phyloP scores from a whole-genome alignment of 306 rosid genomes.

The Prinsepia uniflora region DNA sequence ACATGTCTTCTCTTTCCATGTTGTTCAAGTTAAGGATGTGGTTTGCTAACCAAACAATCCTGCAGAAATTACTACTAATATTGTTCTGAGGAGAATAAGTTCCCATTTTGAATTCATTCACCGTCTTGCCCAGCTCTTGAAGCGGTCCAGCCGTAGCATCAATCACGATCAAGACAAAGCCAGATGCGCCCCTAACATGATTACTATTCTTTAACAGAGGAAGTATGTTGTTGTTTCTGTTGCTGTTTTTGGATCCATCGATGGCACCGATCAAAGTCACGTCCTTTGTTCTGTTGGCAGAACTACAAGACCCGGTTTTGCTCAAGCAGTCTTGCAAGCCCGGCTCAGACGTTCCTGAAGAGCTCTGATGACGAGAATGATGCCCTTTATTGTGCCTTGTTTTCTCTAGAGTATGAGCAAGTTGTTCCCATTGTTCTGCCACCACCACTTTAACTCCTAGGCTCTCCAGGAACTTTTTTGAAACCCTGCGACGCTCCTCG shows the following conservation, averaged over 20 bases:
- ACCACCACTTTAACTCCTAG: slow-evolving; percentile 29
- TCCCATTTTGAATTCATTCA: slow-evolving; percentile 29
- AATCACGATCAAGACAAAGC: slow-evolving; percentile 29
- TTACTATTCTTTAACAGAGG: slow-evolving; percentile 27
- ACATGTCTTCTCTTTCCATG: slow-evolving; percentile 12
- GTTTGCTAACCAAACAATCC: slow-evolving; percentile 65
- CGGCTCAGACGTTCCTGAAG: slow-evolving; percentile 20
- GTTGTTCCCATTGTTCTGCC: slow-evolving; percentile 32
- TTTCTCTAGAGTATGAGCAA: slow-evolving; percentile 19
- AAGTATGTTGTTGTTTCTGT: slow-evolving; percentile 13
- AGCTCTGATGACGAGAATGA: slow-evolving; percentile 17
- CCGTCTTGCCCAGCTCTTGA: slow-evolving; percentile 13
- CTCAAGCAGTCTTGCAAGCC: slow-evolving; percentile 26
- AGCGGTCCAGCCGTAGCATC: slow-evolving; percentile 30
- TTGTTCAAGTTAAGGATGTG: slow-evolving; percentile 9
- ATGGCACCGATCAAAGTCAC: slow-evolving; percentile 6
- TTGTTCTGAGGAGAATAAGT: background rate
- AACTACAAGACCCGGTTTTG: slow-evolving; percentile 21
- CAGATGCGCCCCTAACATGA: slow-evolving; percentile 11
- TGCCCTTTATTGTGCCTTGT: slow-evolving; percentile 9
- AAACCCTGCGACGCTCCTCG: slow-evolving; percentile 20
- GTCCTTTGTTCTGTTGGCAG: slow-evolving; percentile 11
- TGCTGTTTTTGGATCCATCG: slow-evolving; percentile 22
- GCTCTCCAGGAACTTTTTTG: slow-evolving; percentile 35
- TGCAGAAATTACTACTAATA: slow-evolving; percentile 28